Percentiles rank a stretch among this genome's conserved stretches.
Conservation (phyloP, 1,284 basidiomycete genomes). For the Heterobasidion irregulare region DNA sequence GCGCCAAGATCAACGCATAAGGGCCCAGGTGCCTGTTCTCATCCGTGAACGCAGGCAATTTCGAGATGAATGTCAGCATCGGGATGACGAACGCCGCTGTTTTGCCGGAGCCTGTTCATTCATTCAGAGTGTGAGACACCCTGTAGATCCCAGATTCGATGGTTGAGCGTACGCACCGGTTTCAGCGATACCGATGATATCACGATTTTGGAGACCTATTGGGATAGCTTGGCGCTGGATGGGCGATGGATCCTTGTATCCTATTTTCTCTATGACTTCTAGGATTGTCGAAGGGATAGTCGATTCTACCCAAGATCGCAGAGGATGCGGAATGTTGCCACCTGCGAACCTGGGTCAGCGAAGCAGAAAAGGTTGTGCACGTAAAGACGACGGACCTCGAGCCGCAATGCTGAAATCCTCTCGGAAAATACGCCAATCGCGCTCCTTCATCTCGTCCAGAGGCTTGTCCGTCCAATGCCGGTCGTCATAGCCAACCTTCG, state of each 20-base stretch:
- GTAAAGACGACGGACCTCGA: slow-evolving; percentile 47
- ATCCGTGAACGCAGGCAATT: slow-evolving; percentile 79
- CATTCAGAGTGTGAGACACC: neutral
- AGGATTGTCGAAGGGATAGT: slow-evolving; percentile 74
- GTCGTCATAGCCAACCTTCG: slow-evolving; percentile 79
- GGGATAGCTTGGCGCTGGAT: slow-evolving; percentile 99
- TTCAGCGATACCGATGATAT: slow-evolving; percentile 97
- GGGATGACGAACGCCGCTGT: slow-evolving; percentile 99
- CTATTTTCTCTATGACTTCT: slow-evolving; percentile 81
- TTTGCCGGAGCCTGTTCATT: slow-evolving; percentile 82
- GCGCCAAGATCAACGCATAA: slow-evolving; percentile 89
- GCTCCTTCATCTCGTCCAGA: slow-evolving; percentile 89
- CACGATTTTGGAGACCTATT: slow-evolving; percentile 91
- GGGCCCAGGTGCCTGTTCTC: slow-evolving; percentile 92
- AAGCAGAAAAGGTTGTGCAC: neutral
- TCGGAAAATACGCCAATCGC: slow-evolving; percentile 98
- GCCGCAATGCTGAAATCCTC: slow-evolving; percentile 97
- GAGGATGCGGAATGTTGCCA: slow-evolving; percentile 86
- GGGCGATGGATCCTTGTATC: slow-evolving; percentile 94
- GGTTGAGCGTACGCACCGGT: slow-evolving; percentile 52
- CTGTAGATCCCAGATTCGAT: neutral
- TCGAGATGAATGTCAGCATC: slow-evolving; percentile 91
- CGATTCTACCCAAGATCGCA: slow-evolving; percentile 90
- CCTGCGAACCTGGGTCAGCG: slow-evolving; percentile 34
- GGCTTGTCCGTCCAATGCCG: slow-evolving; percentile 98